These are phyloP conservation scores for Coniochaeta sp. DNA, from an alignment of 2,329 filamentous ascomycete genomes.

Conservation along the genomic window DNA sequence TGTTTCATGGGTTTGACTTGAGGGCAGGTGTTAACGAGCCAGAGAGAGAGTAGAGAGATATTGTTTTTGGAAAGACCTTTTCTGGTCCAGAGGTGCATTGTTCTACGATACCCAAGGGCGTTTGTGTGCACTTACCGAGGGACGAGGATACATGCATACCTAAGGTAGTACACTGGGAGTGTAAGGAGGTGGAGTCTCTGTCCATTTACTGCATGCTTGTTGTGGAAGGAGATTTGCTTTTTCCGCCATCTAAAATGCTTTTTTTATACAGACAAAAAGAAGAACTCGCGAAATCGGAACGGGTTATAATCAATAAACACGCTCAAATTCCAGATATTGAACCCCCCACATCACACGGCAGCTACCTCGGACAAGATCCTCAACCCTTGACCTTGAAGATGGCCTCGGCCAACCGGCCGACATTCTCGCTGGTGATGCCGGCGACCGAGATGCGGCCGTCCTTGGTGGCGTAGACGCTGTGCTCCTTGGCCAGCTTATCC, in stretches of 20 bases:
- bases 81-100: neutral
- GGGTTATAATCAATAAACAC: neutral
- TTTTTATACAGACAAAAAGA: constrained; percentile 1
- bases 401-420: constrained; percentile 71
- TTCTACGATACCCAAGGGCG: neutral
- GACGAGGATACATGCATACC: neutral
- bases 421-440: constrained; percentile 73
- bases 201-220: neutral
- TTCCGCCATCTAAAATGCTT: neutral
- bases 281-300: neutral
- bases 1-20: neutral
- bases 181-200: neutral
- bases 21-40: neutral
- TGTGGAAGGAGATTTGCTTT: neutral
- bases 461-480: constrained; percentile 96
- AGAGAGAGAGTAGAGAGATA: no score
- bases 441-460: constrained; percentile 82
- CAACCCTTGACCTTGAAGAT: constrained; percentile 78
- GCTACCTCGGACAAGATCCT: neutral
- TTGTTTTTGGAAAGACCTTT: no score
- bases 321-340: neutral
- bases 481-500: constrained; percentile 84
- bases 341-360: no score
- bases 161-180: no score
- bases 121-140: no score